A percentile compares a stretch with the other conserved stretches of the same genome.
Evolutionary conservation across 2,329 filamentous ascomycete species (phyloP).

Genomic region (Rachicladosporium sp.): DNA sequence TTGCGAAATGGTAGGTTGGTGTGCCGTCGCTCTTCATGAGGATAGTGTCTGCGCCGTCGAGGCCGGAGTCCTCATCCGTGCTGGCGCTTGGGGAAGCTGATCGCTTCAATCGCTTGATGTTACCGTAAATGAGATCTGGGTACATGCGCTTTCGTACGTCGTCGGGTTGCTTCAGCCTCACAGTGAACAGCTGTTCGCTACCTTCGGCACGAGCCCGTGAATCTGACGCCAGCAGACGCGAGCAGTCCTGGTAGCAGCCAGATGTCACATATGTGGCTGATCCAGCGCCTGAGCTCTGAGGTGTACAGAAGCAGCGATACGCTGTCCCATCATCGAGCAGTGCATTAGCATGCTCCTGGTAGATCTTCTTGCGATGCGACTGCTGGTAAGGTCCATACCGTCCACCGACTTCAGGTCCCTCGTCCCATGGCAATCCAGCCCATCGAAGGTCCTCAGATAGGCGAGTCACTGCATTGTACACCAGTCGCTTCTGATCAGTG

Average conservation of each 20-base stretch:
- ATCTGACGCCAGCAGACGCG: conserved; percentile 51
- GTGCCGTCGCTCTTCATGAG: conserved; percentile 83
- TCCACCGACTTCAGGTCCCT: conserved; percentile 76
- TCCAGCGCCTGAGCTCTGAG: conserved; percentile 40
- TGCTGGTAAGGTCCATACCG: conserved; percentile 77
- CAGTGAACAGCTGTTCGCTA: conserved; percentile 58
- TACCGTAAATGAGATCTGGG: conserved; percentile 68
- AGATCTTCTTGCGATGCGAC: conserved; percentile 67
- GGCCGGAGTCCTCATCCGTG: conserved; percentile 19
- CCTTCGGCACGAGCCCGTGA: conserved; percentile 54
- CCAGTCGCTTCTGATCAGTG: conserved; percentile 82
- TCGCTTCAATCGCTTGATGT: conserved; percentile 35
- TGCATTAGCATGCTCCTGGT: conserved; percentile 55
- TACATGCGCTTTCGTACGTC: conserved; percentile 47
- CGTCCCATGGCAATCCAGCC: conserved; percentile 87
- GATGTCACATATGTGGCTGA: conserved; percentile 46
- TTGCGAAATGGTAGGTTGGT: conserved; percentile 94
- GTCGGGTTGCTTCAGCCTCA: conserved; percentile 59
- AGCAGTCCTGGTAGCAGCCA: conserved; percentile 63
- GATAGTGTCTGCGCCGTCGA: conserved; percentile 67
- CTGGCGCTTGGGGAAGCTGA: conserved; percentile 16
- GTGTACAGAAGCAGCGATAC: conserved; percentile 87
- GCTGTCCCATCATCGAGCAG: conserved; percentile 62
- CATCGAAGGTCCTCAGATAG: conserved; percentile 72
- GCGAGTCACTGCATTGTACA: conserved; percentile 64